Base-by-base conservation (phyloP, 2,329 filamentous ascomycete species). In the Colletotrichum sp. region DNA sequence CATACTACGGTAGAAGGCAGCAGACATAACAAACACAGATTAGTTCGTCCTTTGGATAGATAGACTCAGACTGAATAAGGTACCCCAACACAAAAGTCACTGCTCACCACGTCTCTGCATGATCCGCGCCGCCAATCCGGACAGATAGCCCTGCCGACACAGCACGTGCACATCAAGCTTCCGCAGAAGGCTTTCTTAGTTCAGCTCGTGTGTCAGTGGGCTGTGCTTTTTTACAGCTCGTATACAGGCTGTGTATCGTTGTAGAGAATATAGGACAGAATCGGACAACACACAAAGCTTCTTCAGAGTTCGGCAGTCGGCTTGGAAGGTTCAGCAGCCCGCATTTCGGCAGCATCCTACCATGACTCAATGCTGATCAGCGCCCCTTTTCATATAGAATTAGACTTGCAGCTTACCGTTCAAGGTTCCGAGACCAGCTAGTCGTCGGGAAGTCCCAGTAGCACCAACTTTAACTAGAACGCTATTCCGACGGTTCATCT, bases 1-100 rank as follows among this genome's bases (percentile, higher is more conserved):
- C 39, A n/a, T n/a, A 1, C 9, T n/a, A 6, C 7, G 18, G 18
- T 0, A 6, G 1, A 48, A 4, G 18, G 18, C 13, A 10, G 8
- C 7, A 5, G 24, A 24, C 24, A 24, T 24, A 24, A 24, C 24
- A 24, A 24, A 24, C 24, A 24, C 24, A 24, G 24, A 24, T 24
- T 24, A 24, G 24, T 24, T 24, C 24, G 24, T 24, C 24, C 24
- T 24, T 24, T 24, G 36, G 14, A 18, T 9, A 39, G 14, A 39
- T 16, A 18, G 36, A 4, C 36, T 39, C 14, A 8, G 36, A 18
- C 7, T 39, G 36, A 39, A 18, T 39, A 24, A 24, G 24, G 24
- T 24, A 24, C 24, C 24, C 24, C 24, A 24, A 24, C 24, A 24
- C 24, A 24, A 24, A 26, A 26, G 24, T 26, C 4, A 5, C 24